These are phyloP conservation scores for Inga oerstediana DNA, from an alignment of 306 rosid genomes.

Conservation along the genomic window DNA sequence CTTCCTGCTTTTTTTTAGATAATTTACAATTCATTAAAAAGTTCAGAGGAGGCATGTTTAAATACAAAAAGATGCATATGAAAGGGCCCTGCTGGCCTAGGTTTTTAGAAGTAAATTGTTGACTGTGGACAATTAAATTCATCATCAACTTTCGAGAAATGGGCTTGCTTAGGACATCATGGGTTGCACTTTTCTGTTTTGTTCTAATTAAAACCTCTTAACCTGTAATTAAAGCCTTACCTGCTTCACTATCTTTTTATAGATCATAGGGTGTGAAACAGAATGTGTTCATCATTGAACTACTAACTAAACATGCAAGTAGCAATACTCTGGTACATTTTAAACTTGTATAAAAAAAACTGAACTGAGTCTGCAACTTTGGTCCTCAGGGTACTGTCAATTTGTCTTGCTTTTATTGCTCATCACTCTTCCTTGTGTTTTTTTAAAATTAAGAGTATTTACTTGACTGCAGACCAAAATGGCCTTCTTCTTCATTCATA, in stretches of 20 bases:
- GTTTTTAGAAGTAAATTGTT: neutral
- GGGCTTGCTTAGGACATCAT: neutral
- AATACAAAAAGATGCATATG: neutral
- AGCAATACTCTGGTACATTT: neutral
- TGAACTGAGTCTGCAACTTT: constrained; percentile 10
- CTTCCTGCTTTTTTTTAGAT: neutral
- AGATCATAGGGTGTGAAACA: neutral
- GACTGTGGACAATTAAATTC: neutral
- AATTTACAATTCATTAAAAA: neutral
- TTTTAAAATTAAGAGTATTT: constrained; percentile 14
- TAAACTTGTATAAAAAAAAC: neutral
- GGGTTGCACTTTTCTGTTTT: neutral
- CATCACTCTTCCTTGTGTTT: neutral
- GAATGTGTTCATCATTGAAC: neutral
- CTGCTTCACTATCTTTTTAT: too few relatives aligned
- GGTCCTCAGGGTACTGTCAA: constrained; percentile 11
- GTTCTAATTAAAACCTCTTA: neutral
- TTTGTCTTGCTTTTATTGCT: constrained; percentile 1
- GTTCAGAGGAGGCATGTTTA: neutral
- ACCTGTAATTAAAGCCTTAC: neutral
- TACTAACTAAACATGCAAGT: neutral
- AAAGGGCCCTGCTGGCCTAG: neutral
- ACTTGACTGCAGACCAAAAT: constrained; percentile 77
- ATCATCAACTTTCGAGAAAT: too few relatives aligned
- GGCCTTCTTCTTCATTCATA: constrained; percentile 97